Percentiles rank a stretch among this genome's conserved stretches.
Conservation (phyloP, 2,329 filamentous ascomycete genomes). For the Paracoccidioides brasiliensis region DNA sequence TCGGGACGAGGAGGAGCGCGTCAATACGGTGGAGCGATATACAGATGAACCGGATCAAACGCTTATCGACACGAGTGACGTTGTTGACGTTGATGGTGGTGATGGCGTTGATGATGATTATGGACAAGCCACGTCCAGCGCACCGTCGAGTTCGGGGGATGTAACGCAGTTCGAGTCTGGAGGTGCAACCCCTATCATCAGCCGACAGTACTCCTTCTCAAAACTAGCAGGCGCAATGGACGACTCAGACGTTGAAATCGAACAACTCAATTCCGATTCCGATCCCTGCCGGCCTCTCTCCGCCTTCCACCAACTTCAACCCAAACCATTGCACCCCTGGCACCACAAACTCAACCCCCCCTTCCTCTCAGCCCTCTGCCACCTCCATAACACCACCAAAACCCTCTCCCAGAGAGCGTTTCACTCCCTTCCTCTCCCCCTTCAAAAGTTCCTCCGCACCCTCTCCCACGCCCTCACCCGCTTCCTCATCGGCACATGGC, state of each 20-base stretch:
- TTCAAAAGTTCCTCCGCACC: constrained; percentile 39
- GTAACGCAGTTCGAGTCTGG: constrained; percentile 23
- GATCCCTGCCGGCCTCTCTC: background rate
- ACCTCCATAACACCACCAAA: background rate
- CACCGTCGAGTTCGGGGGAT: constrained; percentile 5
- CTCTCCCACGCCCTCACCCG: constrained; percentile 30
- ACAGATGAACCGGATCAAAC: constrained; percentile 24
- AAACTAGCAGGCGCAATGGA: constrained; percentile 17
- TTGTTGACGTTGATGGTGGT: no score
- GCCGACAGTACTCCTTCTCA: constrained; percentile 22
- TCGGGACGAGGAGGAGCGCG: constrained; percentile 28
- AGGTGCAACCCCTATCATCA: constrained; percentile 27
- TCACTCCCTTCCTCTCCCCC: constrained; percentile 35
- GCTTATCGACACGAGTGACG: constrained; percentile 5
- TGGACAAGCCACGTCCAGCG: constrained; percentile 9
- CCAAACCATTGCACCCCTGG: background rate
- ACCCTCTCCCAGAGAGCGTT: constrained; percentile 1
- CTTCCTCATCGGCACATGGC: constrained; percentile 60
- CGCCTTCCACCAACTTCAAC: background rate
- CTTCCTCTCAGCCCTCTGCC: constrained; percentile 12
- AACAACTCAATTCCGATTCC: background rate
- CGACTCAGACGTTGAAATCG: constrained; percentile 11
- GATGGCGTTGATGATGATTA: background rate
- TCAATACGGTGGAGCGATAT: constrained; percentile 27
- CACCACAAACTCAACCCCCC: constrained; percentile 4